Evolutionary conservation across 2,329 filamentous ascomycete genomes (phyloP).

Genomic region (Ceratocystis albifundus): DNA sequence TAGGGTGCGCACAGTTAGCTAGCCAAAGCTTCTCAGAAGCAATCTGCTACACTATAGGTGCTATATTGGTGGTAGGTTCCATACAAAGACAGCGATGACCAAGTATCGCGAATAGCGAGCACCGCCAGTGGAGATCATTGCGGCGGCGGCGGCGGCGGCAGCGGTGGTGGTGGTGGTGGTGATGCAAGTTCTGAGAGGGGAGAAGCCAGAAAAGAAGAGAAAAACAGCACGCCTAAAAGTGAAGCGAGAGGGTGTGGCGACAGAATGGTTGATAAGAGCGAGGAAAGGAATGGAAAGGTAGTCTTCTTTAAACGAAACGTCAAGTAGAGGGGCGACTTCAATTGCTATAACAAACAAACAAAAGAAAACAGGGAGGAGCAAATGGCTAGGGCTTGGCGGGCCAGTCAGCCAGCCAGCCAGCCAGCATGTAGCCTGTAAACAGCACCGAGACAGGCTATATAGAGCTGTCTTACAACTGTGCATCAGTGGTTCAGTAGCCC

Average conservation of each 20-base stretch:
- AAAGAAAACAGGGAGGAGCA: not conserved
- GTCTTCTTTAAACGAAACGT: constrained; percentile 6
- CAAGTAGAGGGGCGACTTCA: constrained; percentile 5
- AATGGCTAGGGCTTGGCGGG: not conserved
- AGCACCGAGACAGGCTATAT: constrained; percentile 3
- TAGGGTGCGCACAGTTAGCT: not conserved
- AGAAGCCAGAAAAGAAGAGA: not conserved
- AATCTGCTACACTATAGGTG: not conserved
- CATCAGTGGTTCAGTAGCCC: not conserved
- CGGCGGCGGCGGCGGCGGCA: too few relatives aligned
- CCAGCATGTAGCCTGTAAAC: too few relatives aligned
- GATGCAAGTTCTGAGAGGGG: not conserved
- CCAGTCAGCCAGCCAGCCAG: too few relatives aligned
- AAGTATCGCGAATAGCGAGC: constrained; percentile 67
- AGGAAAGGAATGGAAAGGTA: constrained; percentile 3
- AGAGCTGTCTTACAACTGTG: not conserved
- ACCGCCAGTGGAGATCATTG: constrained; percentile 52
- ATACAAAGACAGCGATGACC: constrained; percentile 72
- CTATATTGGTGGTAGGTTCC: constrained; percentile 27
- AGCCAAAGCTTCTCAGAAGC: not conserved
- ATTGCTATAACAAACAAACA: not conserved
- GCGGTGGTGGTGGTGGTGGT: too few relatives aligned
- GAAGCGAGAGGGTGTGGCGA: constrained; percentile 4
- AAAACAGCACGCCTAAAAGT: constrained; percentile 4
- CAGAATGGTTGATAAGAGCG: not conserved